A percentile compares a stretch with the other conserved stretches of the same genome.
phyloP scores from a whole-genome alignment of 345 rosid species.

The Excoecaria agallocha region DNA sequence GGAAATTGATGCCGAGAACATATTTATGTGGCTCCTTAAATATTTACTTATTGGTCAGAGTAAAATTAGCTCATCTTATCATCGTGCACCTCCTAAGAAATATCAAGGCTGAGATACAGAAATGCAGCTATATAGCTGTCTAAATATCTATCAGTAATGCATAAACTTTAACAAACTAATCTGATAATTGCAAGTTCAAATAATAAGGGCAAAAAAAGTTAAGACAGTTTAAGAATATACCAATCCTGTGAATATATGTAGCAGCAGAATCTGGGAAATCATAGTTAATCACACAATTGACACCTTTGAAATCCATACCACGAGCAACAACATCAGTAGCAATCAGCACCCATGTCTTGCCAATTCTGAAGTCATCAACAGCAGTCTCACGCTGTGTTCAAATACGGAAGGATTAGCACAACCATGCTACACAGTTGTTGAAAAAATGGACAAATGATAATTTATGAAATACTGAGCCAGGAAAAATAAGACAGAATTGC shows the following conservation, averaged over 20 bases:
- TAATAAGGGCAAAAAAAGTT: background rate
- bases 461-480: background rate
- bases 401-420: conserved; percentile 6
- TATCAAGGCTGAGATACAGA: background rate
- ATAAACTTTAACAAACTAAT: background rate
- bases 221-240: conserved; percentile 37
- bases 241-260: conserved; percentile 92
- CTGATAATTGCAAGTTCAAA: too few species aligned
- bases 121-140: background rate
- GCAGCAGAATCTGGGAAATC: conserved; percentile 91
- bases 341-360: conserved; percentile 86
- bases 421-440: background rate
- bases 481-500: background rate
- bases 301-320: conserved; percentile 98
- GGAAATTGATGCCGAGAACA: background rate
- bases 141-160: background rate
- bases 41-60: too few species aligned
- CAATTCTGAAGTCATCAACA: conserved; percentile 77
- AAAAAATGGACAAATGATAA: background rate
- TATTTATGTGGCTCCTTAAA: too few species aligned
- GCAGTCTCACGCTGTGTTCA: conserved; percentile 69
- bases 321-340: conserved; percentile 96
- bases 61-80: background rate
- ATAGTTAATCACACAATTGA: conserved; percentile 84
- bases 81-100: too few species aligned